Conservation (phyloP, 805 yeast species). For the Zygoascus ofunaensis region DNA sequence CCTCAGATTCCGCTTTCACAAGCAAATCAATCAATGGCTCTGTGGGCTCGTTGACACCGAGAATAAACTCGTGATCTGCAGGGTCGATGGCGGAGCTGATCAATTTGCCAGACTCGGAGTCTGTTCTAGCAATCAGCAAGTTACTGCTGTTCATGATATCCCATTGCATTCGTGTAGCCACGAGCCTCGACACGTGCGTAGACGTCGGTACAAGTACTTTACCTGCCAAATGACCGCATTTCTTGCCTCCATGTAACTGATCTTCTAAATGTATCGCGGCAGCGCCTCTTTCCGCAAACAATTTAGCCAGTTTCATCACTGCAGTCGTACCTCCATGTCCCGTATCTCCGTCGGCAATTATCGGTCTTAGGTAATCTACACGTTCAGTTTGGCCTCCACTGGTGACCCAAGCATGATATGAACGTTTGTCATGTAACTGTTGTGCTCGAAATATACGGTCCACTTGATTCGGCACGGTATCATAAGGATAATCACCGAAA, state of each 20-base stretch:
- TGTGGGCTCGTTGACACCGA: slow-evolving; percentile 36
- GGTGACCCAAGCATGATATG: slow-evolving; percentile 35
- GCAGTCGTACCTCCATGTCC: slow-evolving; percentile 58
- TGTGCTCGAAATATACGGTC: slow-evolving; percentile 52
- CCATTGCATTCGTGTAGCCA: slow-evolving; percentile 56
- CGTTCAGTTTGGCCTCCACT: slow-evolving; percentile 20
- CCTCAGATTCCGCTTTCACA: slow-evolving; percentile 35
- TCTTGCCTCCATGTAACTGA: slow-evolving; percentile 56
- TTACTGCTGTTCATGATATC: slow-evolving; percentile 54
- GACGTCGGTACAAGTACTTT: slow-evolving; percentile 53
- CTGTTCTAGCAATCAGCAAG: slow-evolving; percentile 52
- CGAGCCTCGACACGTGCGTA: slow-evolving; percentile 44
- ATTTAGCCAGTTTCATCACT: slow-evolving; percentile 55
- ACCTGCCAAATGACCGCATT: slow-evolving; percentile 57
- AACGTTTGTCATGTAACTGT: slow-evolving; percentile 45
- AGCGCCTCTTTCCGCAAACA: slow-evolving; percentile 60
- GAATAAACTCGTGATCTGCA: slow-evolving; percentile 46
- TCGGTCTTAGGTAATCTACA: slow-evolving; percentile 49
- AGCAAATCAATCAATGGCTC: slow-evolving; percentile 40
- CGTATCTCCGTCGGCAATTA: slow-evolving; percentile 59
- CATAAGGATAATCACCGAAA: slow-evolving; percentile 61
- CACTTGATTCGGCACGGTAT: slow-evolving; percentile 61
- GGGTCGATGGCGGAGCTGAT: slow-evolving; percentile 46
- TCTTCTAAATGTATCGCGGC: slow-evolving; percentile 60
- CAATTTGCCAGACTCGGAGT: slow-evolving; percentile 46